These are phyloP conservation scores for Litsea cubeba DNA, from an alignment of 164 flowering plant species.

Conservation along the genomic window DNA sequence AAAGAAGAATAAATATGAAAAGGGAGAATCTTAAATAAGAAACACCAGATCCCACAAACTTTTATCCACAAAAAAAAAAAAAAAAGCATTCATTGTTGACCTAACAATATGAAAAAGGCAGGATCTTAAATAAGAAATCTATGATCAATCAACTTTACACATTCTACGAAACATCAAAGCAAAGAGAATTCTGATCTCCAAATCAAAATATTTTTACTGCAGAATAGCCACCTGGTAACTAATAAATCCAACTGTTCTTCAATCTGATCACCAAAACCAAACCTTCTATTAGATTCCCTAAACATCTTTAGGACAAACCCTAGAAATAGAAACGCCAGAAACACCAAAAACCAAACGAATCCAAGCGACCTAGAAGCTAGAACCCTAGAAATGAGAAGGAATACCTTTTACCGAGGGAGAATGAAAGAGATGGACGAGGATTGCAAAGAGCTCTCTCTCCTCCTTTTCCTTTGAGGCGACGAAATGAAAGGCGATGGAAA, in stretches of 20 bases:
- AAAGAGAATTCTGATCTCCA: too few species aligned
- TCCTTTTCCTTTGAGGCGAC: not conserved
- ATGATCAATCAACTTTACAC: too few species aligned
- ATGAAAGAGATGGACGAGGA: not conserved
- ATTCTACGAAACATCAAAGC: too few species aligned
- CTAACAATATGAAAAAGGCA: too few species aligned
- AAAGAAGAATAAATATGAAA: too few species aligned
- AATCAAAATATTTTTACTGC: too few species aligned
- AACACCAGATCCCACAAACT: too few species aligned
- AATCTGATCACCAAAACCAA: not conserved
- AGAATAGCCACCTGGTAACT: not conserved
- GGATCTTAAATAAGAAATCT: too few species aligned
- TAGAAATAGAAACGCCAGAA: not conserved
- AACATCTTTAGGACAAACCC: not conserved
- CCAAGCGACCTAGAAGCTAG: not conserved
- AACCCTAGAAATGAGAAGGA: not conserved
- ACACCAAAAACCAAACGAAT: not conserved
- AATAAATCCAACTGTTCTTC: not conserved
- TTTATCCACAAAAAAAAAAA: too few species aligned
- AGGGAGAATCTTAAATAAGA: too few species aligned
- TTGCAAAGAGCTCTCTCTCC: not conserved
- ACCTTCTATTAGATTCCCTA: not conserved
- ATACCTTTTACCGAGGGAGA: not conserved
- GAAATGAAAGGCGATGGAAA: not conserved
- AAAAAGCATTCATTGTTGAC: too few species aligned